Evolutionary conservation across 1,284 basidiomycete species (phyloP), one percentile per base, ranked within the genome.

Genomic region (Tranzscheliella williamsii): DNA sequence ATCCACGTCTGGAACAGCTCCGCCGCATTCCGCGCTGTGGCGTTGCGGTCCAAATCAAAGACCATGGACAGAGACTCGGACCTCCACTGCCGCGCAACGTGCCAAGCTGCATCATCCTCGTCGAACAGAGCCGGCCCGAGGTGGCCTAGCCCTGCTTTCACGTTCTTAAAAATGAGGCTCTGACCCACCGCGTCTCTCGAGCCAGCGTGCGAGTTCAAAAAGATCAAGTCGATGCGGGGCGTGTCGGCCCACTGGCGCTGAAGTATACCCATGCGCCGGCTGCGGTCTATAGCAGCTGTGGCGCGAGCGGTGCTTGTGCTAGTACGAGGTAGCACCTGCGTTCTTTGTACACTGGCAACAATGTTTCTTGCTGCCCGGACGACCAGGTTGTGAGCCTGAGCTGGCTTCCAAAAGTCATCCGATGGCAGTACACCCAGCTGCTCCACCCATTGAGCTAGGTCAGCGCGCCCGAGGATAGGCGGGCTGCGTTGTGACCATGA

Each of bases 281-380:
- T 21, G 15, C 40, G 4, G 21, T 60, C 56, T 23, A 49, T 42
- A 11, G n/a, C 27, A n/a, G 27, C n/a, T 29, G 27, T n/a, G 11
- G 27, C 9, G 9, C 27, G 9, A n/a, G 27, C 9, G 2, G 32
- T 35, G 12, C 33, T 31, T 13, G 42, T 38, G n/a, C 12, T 29
- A 15, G 18, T 34, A 18, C 55, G 45, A 18, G 46, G 57, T 15
- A 31, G 34, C 21, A 38, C 50, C 35, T 56, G 58, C 11, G 58
- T 52, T 21, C 52, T 22, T 32, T 62, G 51, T 1, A 65, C 42
- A 30, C 44, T 45, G 27, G 16, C 29, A 7, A 64, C 26, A 18
- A 67, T 53, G 23, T 67, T 67, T 3, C 47, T 41, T 1, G 44
- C 43, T 4, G 63, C 63, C n/a, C 65, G 33, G 18, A 46, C 32